Percentiles rank a stretch among this genome's conserved stretches.
These are phyloP conservation scores for Notholithocarpus densiflorus DNA, from an alignment of 306 rosid genomes.

Conservation along the genomic window DNA sequence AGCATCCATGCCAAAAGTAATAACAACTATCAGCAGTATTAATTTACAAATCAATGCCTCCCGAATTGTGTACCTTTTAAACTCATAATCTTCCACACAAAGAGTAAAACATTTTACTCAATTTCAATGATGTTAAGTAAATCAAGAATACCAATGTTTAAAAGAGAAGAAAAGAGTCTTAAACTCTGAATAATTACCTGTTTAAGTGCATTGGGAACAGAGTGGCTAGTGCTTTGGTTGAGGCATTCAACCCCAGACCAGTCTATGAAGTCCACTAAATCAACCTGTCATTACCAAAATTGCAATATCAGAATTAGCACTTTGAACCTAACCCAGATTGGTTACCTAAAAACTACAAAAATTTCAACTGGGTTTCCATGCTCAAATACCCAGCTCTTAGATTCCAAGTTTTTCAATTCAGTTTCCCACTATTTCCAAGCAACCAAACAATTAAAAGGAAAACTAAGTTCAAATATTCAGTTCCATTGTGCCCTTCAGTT, in stretches of 20 bases:
- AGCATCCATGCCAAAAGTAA: background rate
- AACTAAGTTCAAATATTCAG: background rate
- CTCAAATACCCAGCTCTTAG: background rate
- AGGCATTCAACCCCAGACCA: slow-evolving; percentile 96
- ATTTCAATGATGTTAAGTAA: background rate
- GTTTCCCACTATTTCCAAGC: background rate
- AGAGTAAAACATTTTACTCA: background rate
- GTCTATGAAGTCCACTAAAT: slow-evolving; percentile 86
- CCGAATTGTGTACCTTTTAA: background rate
- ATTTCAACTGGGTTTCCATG: slow-evolving; percentile 4
- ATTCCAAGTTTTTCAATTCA: background rate
- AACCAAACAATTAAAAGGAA: background rate
- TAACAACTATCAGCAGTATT: background rate
- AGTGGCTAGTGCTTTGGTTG: slow-evolving; percentile 73
- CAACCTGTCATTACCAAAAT: slow-evolving; percentile 55
- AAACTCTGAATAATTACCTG: slow-evolving; percentile 46
- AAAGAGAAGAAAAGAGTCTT: background rate
- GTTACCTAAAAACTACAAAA: background rate
- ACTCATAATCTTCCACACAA: background rate
- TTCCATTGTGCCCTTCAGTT: background rate
- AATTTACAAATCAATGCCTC: background rate
- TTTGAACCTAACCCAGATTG: background rate
- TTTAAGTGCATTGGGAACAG: slow-evolving; percentile 66
- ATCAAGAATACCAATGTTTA: background rate
- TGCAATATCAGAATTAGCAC: slow-evolving; percentile 9